Percentiles rank a stretch among this genome's conserved stretches.
phyloP scores from a whole-genome alignment of 768 basidiomycete species.

The Cubamyces sp. region DNA sequence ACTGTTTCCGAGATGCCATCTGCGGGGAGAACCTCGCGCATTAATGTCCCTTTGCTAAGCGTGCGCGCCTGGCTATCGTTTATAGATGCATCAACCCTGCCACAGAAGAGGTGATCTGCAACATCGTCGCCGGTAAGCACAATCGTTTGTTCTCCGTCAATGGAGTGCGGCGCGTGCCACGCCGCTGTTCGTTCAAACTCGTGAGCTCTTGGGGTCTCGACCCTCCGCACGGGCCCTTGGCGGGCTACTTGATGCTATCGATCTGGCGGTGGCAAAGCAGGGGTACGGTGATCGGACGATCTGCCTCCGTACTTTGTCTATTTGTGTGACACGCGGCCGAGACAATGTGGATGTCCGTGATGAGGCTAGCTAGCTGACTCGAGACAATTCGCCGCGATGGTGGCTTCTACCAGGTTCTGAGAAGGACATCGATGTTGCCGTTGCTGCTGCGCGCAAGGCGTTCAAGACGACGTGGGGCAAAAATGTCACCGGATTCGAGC shows the following conservation, averaged over 20 bases:
- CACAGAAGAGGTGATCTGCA: conserved; percentile 74
- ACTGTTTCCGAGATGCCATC: conserved; percentile 20
- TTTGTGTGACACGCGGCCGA: neutral
- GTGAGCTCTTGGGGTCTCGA: too few species aligned
- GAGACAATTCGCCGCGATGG: neutral
- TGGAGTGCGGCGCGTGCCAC: neutral
- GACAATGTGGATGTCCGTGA: neutral
- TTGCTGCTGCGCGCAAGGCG: conserved; percentile 80
- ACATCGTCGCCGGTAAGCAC: conserved; percentile 55
- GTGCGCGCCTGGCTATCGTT: conserved; percentile 15
- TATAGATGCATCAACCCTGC: conserved; percentile 77
- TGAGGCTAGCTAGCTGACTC: too few species aligned
- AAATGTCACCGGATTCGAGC: conserved; percentile 81
- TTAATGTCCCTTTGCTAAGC: neutral
- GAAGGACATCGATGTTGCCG: conserved; percentile 83
- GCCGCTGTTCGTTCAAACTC: neutral
- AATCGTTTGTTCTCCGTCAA: neutral
- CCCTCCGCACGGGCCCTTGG: too few species aligned
- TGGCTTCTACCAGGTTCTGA: conserved; percentile 50
- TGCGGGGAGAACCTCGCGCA: neutral
- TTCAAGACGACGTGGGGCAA: conserved; percentile 90
- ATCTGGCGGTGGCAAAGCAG: too few species aligned
- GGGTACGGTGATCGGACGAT: conserved; percentile 1
- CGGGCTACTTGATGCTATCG: too few species aligned
- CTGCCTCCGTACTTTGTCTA: neutral